Evolutionary conservation across 257 asterid genomes (phyloP).

Genomic region (Salvia rosmarinus): DNA sequence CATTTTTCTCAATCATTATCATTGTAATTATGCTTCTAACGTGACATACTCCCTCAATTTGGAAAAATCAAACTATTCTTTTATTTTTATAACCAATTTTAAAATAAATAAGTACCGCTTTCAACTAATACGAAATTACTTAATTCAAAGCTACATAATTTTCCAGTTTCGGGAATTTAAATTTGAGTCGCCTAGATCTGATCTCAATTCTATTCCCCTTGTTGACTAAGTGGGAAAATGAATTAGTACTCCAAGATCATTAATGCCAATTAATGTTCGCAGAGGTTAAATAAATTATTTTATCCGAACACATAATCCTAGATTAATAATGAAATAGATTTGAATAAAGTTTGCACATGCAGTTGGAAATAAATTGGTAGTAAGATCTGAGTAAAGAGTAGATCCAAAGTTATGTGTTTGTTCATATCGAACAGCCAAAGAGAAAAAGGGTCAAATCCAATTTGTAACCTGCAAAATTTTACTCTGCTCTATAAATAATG

Average conservation of each 20-base stretch:
- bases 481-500: conserved; percentile 30
- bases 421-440: conserved; percentile 40
- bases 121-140: too few relatives aligned
- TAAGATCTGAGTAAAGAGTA: conserved; percentile 44
- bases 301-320: conserved; percentile 5
- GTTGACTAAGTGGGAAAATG: background rate
- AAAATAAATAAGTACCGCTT: too few relatives aligned
- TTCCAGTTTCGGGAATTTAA: background rate
- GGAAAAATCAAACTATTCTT: background rate
- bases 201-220: background rate
- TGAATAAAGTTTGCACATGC: conserved; percentile 35
- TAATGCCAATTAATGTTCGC: conserved; percentile 19
- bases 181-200: background rate
- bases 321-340: background rate
- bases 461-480: conserved; percentile 16
- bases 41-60: background rate
- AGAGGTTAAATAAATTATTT: conserved; percentile 11
- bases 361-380: conserved; percentile 10
- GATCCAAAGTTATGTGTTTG: conserved; percentile 39
- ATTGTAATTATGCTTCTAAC: background rate
- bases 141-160: background rate
- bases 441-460: conserved; percentile 40
- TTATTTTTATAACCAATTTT: too few relatives aligned
- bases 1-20: conserved; percentile 6
- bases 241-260: too few relatives aligned